A percentile compares a stretch with the other conserved stretches of the same genome.
Evolutionary conservation across 2,329 filamentous ascomycete genomes (phyloP).

Genomic region (Geosmithia flava): DNA sequence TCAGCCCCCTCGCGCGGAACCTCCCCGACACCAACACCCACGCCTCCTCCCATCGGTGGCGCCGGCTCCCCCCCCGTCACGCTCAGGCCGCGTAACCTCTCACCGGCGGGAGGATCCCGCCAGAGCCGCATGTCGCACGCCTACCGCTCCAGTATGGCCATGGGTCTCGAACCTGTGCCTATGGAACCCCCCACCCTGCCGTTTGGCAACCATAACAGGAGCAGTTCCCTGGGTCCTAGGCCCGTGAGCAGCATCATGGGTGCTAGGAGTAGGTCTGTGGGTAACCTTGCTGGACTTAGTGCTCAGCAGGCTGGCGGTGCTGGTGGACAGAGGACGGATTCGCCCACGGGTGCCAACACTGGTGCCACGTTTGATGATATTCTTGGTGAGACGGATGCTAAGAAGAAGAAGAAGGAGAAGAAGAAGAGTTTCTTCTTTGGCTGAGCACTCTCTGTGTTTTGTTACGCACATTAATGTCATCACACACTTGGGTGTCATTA

Average conservation of each 20-base stretch:
- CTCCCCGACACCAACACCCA: constrained; percentile 10
- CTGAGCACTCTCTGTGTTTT: too few species aligned
- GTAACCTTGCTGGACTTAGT: constrained; percentile 18
- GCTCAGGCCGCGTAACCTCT: constrained; percentile 25
- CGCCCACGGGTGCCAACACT: constrained; percentile 8
- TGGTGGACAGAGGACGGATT: constrained; percentile 7
- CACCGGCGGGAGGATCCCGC: constrained; percentile 18
- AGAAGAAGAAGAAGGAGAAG: constrained; percentile 19
- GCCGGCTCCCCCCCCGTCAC: constrained; percentile 15
- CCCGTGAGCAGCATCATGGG: constrained; percentile 17
- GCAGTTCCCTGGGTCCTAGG: constrained; percentile 20
- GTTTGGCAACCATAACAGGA: constrained; percentile 17
- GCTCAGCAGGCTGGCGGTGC: constrained; percentile 7
- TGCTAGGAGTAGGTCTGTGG: constrained; percentile 15
- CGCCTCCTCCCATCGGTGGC: constrained; percentile 10
- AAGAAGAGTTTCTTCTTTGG: constrained; percentile 27
- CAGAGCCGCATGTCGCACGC: constrained; percentile 18
- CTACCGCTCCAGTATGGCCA: constrained; percentile 27
- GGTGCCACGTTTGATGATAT: constrained; percentile 37
- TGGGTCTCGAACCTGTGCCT: constrained; percentile 29
- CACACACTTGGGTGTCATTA: too few species aligned
- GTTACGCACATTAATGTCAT: too few species aligned
- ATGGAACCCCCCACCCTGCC: constrained; percentile 16
- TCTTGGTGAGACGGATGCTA: constrained; percentile 19
- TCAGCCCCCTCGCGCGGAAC: constrained; percentile 6